A percentile compares a stretch with the other conserved stretches of the same genome.
Evolutionary conservation across 202 grass and related monocot species (phyloP).

Genomic region (Setaria italica): DNA sequence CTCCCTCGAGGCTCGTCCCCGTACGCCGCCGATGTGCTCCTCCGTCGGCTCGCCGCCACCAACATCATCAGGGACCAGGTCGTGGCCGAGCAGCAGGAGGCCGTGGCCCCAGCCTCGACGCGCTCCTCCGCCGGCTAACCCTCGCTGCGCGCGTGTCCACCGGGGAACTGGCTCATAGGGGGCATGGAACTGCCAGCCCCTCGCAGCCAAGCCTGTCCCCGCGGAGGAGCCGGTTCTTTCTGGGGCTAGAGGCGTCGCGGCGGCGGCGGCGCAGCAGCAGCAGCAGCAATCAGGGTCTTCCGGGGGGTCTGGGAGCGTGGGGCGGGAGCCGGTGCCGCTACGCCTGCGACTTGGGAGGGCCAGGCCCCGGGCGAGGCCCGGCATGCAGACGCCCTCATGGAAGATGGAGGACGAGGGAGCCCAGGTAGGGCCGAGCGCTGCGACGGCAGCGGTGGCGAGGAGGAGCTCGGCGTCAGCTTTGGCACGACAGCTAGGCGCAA

Average conservation of each 20-base stretch:
- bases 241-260: not conserved
- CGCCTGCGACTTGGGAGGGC: slow-evolving; percentile 63
- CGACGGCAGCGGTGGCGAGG: slow-evolving; percentile 23
- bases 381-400: slow-evolving; percentile 75
- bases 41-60: too few relatives aligned
- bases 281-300: not conserved
- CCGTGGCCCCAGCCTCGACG: too few relatives aligned
- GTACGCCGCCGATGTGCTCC: too few relatives aligned
- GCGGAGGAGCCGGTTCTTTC: not conserved
- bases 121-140: too few relatives aligned
- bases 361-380: slow-evolving; percentile 50
- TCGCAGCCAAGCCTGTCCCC: not conserved
- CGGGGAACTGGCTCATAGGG: not conserved
- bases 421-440: not conserved
- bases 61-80: too few relatives aligned
- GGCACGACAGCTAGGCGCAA: slow-evolving; percentile 80
- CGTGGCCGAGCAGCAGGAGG: too few relatives aligned
- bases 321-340: slow-evolving; percentile 54
- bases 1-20: too few relatives aligned
- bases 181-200: slow-evolving; percentile 35
- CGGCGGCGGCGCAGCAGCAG: too few relatives aligned
- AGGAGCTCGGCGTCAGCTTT: slow-evolving; percentile 65
- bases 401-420: slow-evolving; percentile 58
- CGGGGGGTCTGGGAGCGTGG: not conserved
- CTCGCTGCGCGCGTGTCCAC: slow-evolving; percentile 16